Base-by-base conservation (phyloP, 352 stramenopile species). In the Pythium biforme region DNA sequence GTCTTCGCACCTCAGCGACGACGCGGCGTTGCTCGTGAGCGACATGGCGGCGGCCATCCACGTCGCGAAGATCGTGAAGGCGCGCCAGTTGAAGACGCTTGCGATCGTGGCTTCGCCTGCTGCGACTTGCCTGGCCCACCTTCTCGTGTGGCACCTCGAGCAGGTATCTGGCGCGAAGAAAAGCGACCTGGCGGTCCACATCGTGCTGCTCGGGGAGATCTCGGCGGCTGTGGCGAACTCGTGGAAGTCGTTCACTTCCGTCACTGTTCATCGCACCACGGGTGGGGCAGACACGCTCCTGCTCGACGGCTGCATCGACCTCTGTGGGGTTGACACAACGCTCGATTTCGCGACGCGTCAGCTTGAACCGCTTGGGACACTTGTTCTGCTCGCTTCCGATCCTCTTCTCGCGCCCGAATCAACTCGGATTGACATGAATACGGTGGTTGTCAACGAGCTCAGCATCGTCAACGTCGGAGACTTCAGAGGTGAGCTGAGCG, bases 371-470 rank as follows among this genome's bases (percentile, higher is more conserved):
- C 71, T 63, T 10, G 33, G 58, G 12, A 66, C 59, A 6, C 25
- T 89, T 15, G 49, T 65, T 8, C 41, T 75, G 27, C 41, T 58
- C 4, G 3, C 51, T 2, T 27, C 29, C 3, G 26, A 54, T 23
- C 2, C 29, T 19, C 22, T n/a, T 19, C 22, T n/a, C 17, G 40
- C 2, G 14, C 12, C 14, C 34, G 34, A 43, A 11, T 14, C 46
- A 3, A 50, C 62, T 3, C 47, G 66, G 19, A 75, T 92, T 67
- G 73, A 90, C 59, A 82, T 92, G 76, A 92, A 92, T 43, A 46
- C 71, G 2, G 72, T 92, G 8, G 83, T 90, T 19, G 81, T 92
- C 17, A 78, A 80, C 20, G 83, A 92, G 33, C 73, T 92, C 27
- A 65, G 75, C 27, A 5, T 92, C 22, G 47, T 70, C 43, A 70